Conservation (phyloP, 257 asterid species). For the Solanum chaucha region DNA sequence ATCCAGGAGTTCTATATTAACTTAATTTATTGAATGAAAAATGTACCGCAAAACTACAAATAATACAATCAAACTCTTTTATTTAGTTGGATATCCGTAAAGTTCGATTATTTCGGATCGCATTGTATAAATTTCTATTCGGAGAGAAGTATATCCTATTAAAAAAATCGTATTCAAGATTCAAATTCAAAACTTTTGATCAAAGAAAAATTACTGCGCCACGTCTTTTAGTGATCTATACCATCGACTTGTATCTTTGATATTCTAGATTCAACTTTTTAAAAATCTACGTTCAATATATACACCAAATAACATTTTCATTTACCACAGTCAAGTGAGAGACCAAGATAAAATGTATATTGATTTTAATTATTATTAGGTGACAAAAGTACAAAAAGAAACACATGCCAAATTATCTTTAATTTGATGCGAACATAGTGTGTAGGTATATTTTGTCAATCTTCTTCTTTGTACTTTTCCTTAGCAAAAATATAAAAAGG, state of each 20-base stretch:
- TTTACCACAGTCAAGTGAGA: background rate
- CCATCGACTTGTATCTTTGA: background rate
- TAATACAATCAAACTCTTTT: background rate
- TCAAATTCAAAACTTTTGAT: rapidly evolving
- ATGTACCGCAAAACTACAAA: background rate
- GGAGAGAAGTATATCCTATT: no score
- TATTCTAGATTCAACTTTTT: background rate
- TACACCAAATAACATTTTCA: background rate
- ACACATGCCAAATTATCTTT: background rate
- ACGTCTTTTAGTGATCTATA: no score
- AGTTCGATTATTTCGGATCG: no score
- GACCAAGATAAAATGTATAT: background rate
- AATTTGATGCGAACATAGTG: background rate
- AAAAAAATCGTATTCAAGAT: no score
- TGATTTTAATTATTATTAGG: background rate
- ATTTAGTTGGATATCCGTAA: no score
- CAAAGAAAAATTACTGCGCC: background rate
- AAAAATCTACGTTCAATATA: background rate
- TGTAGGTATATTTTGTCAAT: background rate
- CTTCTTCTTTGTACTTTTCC: background rate
- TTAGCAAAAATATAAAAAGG: background rate
- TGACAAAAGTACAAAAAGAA: background rate
- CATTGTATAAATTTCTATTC: no score
- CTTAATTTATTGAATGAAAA: background rate
- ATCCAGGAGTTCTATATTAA: background rate